These are phyloP conservation scores for Phycomyces nitens DNA, from an alignment of 192 early-diverging fungal genomes.

Conservation along the genomic window DNA sequence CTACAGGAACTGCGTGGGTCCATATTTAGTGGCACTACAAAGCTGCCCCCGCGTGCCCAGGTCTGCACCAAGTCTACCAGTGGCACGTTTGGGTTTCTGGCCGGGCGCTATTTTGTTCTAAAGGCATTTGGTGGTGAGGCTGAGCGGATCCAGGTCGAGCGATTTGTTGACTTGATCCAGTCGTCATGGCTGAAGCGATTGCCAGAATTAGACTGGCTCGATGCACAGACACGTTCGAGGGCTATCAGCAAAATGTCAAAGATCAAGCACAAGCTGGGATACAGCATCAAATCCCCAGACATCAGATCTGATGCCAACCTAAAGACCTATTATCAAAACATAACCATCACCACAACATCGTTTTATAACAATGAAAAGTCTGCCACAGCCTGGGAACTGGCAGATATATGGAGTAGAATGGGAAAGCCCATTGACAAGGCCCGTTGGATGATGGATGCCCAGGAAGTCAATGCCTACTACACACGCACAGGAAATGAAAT, in stretches of 20 bases:
- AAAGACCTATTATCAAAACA: conserved; percentile 46
- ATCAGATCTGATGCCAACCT: conserved; percentile 40
- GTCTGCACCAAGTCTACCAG: conserved; percentile 26
- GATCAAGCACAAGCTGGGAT: conserved; percentile 61
- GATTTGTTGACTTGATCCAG: conserved; percentile 40
- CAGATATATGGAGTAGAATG: conserved; percentile 18
- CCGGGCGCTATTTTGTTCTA: conserved; percentile 43
- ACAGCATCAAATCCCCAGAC: conserved; percentile 58
- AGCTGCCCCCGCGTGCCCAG: conserved; percentile 36
- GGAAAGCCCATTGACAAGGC: conserved; percentile 44
- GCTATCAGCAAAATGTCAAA: conserved; percentile 37
- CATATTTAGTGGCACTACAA: conserved; percentile 15
- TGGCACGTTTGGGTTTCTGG: conserved; percentile 11
- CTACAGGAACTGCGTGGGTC: conserved; percentile 2
- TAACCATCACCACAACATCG: conserved; percentile 39
- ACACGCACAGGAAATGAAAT: conserved; percentile 47
- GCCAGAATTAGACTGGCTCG: conserved; percentile 42
- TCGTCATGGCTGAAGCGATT: conserved; percentile 35
- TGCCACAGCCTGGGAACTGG: conserved; percentile 38
- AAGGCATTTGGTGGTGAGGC: conserved; percentile 40
- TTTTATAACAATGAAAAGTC: conserved; percentile 65
- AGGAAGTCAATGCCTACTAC: conserved; percentile 60
- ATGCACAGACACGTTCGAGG: conserved; percentile 31
- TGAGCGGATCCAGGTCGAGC: conserved; percentile 35
- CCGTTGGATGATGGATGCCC: conserved; percentile 53